Evolutionary conservation across 257 asterid genomes (phyloP).

Genomic region (Fraxinus cuspidata): DNA sequence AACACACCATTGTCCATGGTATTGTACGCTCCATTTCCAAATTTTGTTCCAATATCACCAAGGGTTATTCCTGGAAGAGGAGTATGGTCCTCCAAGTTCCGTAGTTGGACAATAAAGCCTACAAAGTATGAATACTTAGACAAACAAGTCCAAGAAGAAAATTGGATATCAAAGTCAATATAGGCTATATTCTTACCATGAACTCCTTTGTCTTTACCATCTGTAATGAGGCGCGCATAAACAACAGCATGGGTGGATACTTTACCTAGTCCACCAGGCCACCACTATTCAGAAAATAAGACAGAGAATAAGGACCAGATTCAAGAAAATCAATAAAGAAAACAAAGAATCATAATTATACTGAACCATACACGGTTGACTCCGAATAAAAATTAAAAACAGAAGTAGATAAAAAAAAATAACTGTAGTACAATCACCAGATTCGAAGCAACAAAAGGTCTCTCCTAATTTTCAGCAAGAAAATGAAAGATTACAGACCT

Average conservation of each 20-base stretch:
- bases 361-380: neutral
- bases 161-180: slow-evolving; percentile 16
- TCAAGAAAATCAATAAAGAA: slow-evolving; percentile 2
- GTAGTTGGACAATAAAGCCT: slow-evolving; percentile 93
- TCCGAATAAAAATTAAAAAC: neutral
- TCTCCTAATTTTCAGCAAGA: slow-evolving; percentile 21
- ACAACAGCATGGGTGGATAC: slow-evolving; percentile 89
- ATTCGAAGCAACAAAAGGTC: neutral
- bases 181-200: slow-evolving; percentile 55
- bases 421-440: slow-evolving; percentile 15
- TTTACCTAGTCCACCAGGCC: slow-evolving; percentile 99
- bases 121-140: slow-evolving; percentile 7
- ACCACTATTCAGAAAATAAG: slow-evolving; percentile 63
- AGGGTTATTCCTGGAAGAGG: slow-evolving; percentile 91
- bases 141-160: slow-evolving; percentile 4
- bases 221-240: slow-evolving; percentile 82
- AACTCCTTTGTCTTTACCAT: slow-evolving; percentile 84
- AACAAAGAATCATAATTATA: neutral
- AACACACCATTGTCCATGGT: slow-evolving; percentile 96
- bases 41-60: slow-evolving; percentile 97
- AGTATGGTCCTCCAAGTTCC: slow-evolving; percentile 84
- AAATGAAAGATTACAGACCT: slow-evolving; percentile 8
- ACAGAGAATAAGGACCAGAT: slow-evolving; percentile 20
- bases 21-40: slow-evolving; percentile 97
- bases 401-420: neutral